Base-by-base conservation (phyloP, 257 asterid genomes). In the Cruciata laevipes region DNA sequence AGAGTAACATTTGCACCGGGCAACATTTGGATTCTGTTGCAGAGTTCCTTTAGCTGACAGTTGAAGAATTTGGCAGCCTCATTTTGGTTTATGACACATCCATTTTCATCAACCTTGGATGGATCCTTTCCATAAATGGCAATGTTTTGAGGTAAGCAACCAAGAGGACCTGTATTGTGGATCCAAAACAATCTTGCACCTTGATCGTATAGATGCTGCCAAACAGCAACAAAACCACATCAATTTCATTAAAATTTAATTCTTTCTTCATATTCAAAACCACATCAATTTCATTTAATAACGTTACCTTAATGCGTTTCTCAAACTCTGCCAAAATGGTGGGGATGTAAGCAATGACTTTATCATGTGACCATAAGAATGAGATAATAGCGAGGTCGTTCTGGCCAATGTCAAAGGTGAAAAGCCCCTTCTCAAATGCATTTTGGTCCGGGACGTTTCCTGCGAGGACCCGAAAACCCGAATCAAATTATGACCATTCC, bases 331-430 rank as follows among this genome's bases (percentile, higher is more conserved):
- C 23, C 38, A 88, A 80, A 75, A 86, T 73, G 6, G 78, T 79
- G 49, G 97, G 97, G 53, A 93, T 84, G 11, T 90, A 88, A 58
- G 96, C 99, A 18, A 90, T 79, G 67, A 90, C 62, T 83, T 93
- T 92, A 78, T 93, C 97, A 3, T 74, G 68, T 7, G 95, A n/a
- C 80, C 87, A 83, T 88, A 44, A 44, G 97, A 84, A 69, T 88
- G 90, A 90, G 68, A 89, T 90, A 11, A 95, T 90, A 12, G 97
- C 95, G 0, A 93, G 89, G 78, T 93, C 99, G 71, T 93, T 93
- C 82, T 93, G 99, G 75, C 96, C 97, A 64, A 93, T 90, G 76
- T 93, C 99, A 59, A 93, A 93, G 86, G 81, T 87, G 83, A 85
- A 93, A 57, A 93, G 97, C 0, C 80, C 97, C 77, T 80, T 88